Conservation (phyloP, 139 green algal genomes). For the Coccomyxa sp. region DNA sequence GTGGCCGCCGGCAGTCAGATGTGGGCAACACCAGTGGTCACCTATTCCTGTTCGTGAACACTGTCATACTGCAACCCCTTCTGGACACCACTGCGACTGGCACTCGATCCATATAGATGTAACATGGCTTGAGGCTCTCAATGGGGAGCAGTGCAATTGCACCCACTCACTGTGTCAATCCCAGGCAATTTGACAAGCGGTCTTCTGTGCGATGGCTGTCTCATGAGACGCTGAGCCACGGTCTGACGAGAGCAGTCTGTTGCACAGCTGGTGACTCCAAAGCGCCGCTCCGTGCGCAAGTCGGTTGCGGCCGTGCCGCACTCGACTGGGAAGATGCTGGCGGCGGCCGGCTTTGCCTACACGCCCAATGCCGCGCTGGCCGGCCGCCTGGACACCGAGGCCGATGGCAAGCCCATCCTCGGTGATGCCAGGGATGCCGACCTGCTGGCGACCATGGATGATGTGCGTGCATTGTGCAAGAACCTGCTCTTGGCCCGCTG, state of each 20-base stretch:
- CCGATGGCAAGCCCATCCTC: background rate
- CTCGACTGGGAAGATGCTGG: slow-evolving; percentile 7
- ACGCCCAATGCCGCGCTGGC: slow-evolving; percentile 11
- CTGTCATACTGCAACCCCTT: too few relatives aligned
- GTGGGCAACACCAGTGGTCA: too few relatives aligned
- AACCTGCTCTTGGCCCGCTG: too few relatives aligned
- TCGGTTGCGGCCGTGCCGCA: background rate
- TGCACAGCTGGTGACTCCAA: slow-evolving; percentile 18
- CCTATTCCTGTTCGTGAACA: too few relatives aligned
- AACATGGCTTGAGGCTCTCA: background rate
- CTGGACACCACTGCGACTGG: too few relatives aligned
- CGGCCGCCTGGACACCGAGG: background rate
- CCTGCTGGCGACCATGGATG: background rate
- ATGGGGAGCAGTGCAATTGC: background rate
- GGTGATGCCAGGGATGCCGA: background rate
- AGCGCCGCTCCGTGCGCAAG: slow-evolving; percentile 13
- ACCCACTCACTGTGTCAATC: background rate
- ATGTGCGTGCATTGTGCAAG: background rate
- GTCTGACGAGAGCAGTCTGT: background rate
- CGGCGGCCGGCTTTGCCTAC: slow-evolving; percentile 16
- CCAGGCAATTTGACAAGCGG: background rate
- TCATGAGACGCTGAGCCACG: background rate
- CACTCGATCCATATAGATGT: background rate
- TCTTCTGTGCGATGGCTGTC: background rate
- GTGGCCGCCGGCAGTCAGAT: too few relatives aligned